These are phyloP conservation scores for Torulaspora delbrueckii DNA, from an alignment of 805 yeast species.

Conservation along the genomic window DNA sequence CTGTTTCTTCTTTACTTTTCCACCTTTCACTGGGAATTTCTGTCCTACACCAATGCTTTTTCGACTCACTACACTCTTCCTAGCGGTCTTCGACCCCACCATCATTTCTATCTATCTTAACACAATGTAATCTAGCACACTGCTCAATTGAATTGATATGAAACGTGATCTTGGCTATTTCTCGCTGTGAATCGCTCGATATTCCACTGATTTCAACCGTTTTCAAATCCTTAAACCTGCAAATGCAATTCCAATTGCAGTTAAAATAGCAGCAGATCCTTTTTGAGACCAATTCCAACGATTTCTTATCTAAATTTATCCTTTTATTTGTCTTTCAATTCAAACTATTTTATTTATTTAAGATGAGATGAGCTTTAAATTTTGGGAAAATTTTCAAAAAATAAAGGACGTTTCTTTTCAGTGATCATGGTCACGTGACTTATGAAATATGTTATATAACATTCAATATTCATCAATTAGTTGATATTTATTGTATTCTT, in stretches of 20 bases:
- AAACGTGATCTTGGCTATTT: neutral
- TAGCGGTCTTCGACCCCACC: constrained; percentile 27
- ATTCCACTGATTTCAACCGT: neutral
- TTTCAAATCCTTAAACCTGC: neutral
- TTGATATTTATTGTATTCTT: neutral
- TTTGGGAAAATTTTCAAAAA: constrained; percentile 15
- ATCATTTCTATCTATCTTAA: constrained; percentile 1
- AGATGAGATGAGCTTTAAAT: constrained; percentile 15
- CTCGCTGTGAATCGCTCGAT: neutral
- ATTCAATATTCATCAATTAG: too few relatives aligned
- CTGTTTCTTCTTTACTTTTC: constrained; percentile 7
- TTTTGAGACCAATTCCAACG: neutral
- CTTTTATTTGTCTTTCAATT: neutral
- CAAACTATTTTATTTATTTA: neutral
- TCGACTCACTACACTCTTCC: constrained; percentile 16
- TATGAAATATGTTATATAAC: neutral
- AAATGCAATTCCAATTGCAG: neutral
- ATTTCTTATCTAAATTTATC: neutral
- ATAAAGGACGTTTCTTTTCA: constrained; percentile 6
- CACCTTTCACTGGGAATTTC: constrained; percentile 11
- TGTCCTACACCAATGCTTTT: constrained; percentile 7
- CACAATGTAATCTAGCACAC: neutral
- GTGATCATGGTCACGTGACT: neutral
- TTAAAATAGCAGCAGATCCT: neutral
- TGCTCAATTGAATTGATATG: neutral